Evolutionary conservation across 1,284 basidiomycete genomes (phyloP), one percentile per base, ranked within the genome.

Genomic region (Fistulina hepatica): DNA sequence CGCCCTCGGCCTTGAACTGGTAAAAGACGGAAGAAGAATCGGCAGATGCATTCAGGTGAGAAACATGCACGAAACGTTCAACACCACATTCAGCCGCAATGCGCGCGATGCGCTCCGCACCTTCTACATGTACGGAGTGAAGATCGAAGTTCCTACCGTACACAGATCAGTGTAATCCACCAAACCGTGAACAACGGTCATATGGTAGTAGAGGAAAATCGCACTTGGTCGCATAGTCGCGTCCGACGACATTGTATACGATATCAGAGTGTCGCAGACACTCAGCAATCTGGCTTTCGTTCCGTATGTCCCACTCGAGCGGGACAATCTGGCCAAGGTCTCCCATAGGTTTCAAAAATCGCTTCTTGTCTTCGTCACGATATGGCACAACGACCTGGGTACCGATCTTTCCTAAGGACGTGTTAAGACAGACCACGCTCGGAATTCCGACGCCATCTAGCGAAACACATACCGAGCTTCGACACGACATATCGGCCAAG

Each of bases 281-380:
- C 60, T 97, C 93, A 41, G 80, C 84, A 51, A 94, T 97, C 57
- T 94, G 91, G 40, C 80, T 69, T 46, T 89, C 81, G 53, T 84
- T 80, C 41, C 86, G 73, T 21, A 93, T 68, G 56, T 95, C 89
- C 86, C 91, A 97, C 73, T 97, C 95, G 78, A 97, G 79, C 47
- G 90, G 80, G 40, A 97, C 86, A 48, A 99, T 83, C 67, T 97
- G 92, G 21, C 95, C 95, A 40, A 98, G 71, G 65, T 99, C 95
- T 36, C 95, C 95, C 75, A 85, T 89, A 7, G 89, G 82, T 62
- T 82, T 86, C 55, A 99, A 67, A 56, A 88, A 77, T 44, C 95
- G 73, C 59, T 86, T 92, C 57, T 91, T 83, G 56, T 98, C 92
- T 58, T 94, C 90, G 51, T 97, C 92, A 22, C 95, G 76, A 69